Evolutionary conservation across 768 basidiomycete genomes (phyloP), one percentile per base, ranked within the genome.

Genomic region (Agaricus blazei): DNA sequence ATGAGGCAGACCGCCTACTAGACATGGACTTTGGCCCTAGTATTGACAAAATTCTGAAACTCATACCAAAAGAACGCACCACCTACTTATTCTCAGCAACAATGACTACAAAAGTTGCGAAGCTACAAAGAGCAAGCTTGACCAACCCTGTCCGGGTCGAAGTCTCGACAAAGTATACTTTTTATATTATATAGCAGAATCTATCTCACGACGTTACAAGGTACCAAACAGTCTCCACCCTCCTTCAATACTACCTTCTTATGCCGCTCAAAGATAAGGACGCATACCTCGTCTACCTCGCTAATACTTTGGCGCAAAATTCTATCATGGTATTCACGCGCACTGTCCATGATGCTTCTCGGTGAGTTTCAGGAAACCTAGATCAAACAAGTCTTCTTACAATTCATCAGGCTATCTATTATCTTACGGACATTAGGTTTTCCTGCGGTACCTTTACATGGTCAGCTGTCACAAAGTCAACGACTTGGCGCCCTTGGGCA

Each of bases 51-150:
- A 94, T 99, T 64, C 79, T 99, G 36, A 96, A 95, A 71, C 83
- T 92, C 38, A 87, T 99, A 59, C 97, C 96, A 23, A 91, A 85
- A 64, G 95, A 98, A 62, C 83, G 97, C 9, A 90, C 88, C 29
- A 99, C 97, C 2, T 98, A 93, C 66, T 80, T 99, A 1, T 99
- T 94, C 74, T 98, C 96, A 11, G 97, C 96, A 5, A 98, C 96
- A 23, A 98, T 99, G 96, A 96, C 97, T 9, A 93, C 93, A 12
- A 98, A 98, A 72, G 93, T 99, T 3, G 93, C 90, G 9, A 98
- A 98, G 70, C 77, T 99, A 9, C 96, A 98, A 68, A 75, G 96
- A 51, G 95, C 97, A 31, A 94, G 92, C 75, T 75, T 98, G 65
- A 81, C 83, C 31, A 94, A 96, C 65, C 97, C 97, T n/a, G 84